Evolutionary conservation across 2,329 filamentous ascomycete species (phyloP).

Genomic region (Botryotinia calthae): DNA sequence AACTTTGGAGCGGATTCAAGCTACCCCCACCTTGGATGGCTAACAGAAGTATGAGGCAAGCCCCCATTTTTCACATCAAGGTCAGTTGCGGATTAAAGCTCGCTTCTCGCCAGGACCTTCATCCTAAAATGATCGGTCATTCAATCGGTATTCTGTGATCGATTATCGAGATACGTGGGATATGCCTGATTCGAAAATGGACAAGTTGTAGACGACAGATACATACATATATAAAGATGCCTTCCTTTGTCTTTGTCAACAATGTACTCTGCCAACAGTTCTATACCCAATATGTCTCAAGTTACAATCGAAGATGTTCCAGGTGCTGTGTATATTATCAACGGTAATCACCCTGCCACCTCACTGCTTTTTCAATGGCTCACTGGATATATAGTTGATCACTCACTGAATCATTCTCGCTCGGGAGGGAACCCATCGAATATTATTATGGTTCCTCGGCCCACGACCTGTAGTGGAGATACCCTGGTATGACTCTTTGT

Average conservation of each 20-base stretch:
- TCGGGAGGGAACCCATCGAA: not conserved
- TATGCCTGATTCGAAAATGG: not conserved
- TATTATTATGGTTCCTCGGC: not conserved
- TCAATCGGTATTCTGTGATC: not conserved
- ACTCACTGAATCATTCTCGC: not conserved
- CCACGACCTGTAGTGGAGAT: not conserved
- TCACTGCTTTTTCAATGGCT: not conserved
- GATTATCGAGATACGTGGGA: not conserved
- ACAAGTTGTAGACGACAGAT: not conserved
- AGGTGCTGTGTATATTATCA: not conserved
- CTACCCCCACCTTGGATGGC: not conserved
- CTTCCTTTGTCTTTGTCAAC: not conserved
- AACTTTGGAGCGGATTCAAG: not conserved
- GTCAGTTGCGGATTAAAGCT: not conserved
- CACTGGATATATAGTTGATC: not conserved
- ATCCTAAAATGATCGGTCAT: not conserved
- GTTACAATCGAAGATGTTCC: not conserved
- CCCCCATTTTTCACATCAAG: not conserved
- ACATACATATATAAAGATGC: not conserved
- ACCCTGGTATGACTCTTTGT: not conserved
- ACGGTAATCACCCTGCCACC: not conserved
- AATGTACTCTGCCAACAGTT: not conserved
- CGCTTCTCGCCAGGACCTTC: not conserved
- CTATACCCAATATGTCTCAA: not conserved
- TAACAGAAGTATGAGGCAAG: not conserved